These are phyloP conservation scores for Obelidium mucronatum DNA, from an alignment of 192 early-diverging fungal genomes.

Conservation along the genomic window DNA sequence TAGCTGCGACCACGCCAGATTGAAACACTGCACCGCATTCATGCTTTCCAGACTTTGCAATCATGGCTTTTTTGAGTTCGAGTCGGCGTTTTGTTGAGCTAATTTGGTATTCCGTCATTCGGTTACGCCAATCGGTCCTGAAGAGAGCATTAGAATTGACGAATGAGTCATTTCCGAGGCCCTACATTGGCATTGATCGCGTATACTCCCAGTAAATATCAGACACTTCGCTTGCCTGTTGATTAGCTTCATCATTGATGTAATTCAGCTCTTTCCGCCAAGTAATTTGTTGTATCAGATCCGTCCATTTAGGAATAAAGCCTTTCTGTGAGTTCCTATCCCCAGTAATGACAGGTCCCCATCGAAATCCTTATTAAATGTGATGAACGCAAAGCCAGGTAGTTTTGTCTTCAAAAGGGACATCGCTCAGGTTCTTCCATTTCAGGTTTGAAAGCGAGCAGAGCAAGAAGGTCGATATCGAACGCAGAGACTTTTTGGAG, in stretches of 20 bases:
- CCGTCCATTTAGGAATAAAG: background rate
- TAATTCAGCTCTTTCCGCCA: background rate
- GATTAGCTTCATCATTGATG: background rate
- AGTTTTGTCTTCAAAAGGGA: background rate
- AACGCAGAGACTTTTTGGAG: constrained; percentile 12
- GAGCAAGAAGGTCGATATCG: background rate
- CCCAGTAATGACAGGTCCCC: background rate
- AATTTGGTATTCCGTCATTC: constrained; percentile 33
- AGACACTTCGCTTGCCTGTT: background rate
- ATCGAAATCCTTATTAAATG: background rate
- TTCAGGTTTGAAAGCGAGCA: background rate
- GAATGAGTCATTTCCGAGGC: background rate
- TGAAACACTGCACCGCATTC: constrained; percentile 26
- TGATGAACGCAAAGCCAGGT: constrained; percentile 5
- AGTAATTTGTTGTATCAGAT: background rate
- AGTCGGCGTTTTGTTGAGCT: background rate
- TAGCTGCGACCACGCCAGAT: constrained; percentile 34
- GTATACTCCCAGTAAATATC: constrained; percentile 22
- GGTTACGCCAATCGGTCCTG: constrained; percentile 33
- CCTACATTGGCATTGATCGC: constrained; percentile 34
- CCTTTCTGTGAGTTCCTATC: background rate
- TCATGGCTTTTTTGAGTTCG: constrained; percentile 6
- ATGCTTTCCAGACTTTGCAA: background rate
- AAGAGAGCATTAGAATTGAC: background rate
- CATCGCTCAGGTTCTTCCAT: background rate